These are phyloP conservation scores for Tricholoma furcatifolium DNA, from an alignment of 768 basidiomycete genomes.

Conservation along the genomic window DNA sequence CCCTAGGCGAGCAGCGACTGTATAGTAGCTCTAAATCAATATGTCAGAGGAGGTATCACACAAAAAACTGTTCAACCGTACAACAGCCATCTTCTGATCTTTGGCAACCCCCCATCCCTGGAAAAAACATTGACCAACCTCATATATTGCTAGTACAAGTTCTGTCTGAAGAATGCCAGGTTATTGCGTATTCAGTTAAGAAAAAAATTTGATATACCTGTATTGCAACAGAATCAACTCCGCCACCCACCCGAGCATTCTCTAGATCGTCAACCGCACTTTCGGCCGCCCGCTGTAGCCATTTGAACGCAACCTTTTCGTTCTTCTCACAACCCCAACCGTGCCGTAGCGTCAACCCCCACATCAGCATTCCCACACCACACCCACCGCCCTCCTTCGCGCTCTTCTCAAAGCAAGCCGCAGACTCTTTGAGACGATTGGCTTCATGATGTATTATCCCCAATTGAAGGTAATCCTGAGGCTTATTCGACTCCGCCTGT, in stretches of 20 bases:
- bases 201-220: slow-evolving; percentile 33
- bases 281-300: slow-evolving; percentile 83
- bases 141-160: slow-evolving; percentile 85
- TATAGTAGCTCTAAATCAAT: slow-evolving; percentile 68
- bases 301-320: slow-evolving; percentile 76
- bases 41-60: slow-evolving; percentile 1
- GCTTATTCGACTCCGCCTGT: slow-evolving; percentile 27
- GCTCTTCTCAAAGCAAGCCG: slow-evolving; percentile 71
- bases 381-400: slow-evolving; percentile 77
- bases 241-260: slow-evolving; percentile 47
- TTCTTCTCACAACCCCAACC: slow-evolving; percentile 88
- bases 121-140: slow-evolving; percentile 91
- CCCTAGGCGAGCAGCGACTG: slow-evolving; percentile 78
- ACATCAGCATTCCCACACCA: slow-evolving; percentile 91
- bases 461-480: slow-evolving; percentile 70
- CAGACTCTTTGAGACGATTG: slow-evolving; percentile 67
- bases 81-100: slow-evolving; percentile 88
- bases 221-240: slow-evolving; percentile 50
- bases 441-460: slow-evolving; percentile 80
- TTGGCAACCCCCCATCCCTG: slow-evolving; percentile 89
- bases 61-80: slow-evolving; percentile 34
- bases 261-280: slow-evolving; percentile 76
- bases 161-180: slow-evolving; percentile 49
- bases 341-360: slow-evolving; percentile 80
- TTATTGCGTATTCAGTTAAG: slow-evolving; percentile 2